Evolutionary conservation across 768 basidiomycete genomes (phyloP).

Genomic region (Serendipita sp.): DNA sequence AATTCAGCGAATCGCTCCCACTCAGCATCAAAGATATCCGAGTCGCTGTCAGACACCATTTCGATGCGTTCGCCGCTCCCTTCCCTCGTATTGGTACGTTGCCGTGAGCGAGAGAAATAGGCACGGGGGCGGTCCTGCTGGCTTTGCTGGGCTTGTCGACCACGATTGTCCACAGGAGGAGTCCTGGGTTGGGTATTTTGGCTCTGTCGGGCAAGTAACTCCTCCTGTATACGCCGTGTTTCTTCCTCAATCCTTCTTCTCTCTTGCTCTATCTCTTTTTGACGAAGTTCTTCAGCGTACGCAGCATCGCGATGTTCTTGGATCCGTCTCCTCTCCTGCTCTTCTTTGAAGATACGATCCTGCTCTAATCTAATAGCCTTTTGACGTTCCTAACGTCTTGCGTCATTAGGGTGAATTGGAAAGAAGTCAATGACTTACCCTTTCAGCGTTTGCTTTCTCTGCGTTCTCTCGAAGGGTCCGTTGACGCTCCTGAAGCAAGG

Average conservation of each 20-base stretch:
- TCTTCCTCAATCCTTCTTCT: background rate
- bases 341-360: background rate
- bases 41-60: background rate
- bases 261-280: background rate
- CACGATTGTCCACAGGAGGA: background rate
- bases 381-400: background rate
- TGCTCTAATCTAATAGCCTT: background rate
- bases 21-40: background rate
- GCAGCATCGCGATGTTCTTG: background rate
- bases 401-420: background rate
- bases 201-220: background rate
- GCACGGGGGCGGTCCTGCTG: background rate
- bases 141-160: background rate
- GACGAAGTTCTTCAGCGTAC: background rate
- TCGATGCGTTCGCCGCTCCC: background rate
- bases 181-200: background rate
- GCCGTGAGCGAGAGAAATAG: background rate
- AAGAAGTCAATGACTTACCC: background rate
- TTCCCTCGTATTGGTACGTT: background rate
- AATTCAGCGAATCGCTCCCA: conserved; percentile 1
- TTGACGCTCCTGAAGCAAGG: conserved; percentile 9
- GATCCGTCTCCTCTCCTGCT: background rate
- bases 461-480: conserved; percentile 6
- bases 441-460: conserved; percentile 4
- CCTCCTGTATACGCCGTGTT: background rate